Evolutionary conservation across 2,329 filamentous ascomycete genomes (phyloP).

Genomic region (Thelonectria discophora): DNA sequence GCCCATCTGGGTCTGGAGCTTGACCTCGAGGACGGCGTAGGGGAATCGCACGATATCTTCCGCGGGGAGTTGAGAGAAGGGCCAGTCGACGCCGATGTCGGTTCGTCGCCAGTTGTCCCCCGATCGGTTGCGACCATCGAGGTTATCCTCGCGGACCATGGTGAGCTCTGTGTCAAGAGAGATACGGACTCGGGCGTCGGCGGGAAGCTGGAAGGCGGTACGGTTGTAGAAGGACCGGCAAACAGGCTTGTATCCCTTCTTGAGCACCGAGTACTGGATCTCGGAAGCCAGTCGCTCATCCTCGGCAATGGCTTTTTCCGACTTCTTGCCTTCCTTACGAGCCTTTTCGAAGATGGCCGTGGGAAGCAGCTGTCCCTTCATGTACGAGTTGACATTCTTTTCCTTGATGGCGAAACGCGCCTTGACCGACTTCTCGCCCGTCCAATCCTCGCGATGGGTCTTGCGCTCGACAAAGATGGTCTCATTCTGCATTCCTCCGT

Average conservation of each 20-base stretch:
- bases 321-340: slow-evolving; percentile 93
- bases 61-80: slow-evolving; percentile 86
- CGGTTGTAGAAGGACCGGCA: slow-evolving; percentile 98
- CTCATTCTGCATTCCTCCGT: slow-evolving; percentile 94
- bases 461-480: slow-evolving; percentile 98
- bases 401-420: slow-evolving; percentile 95
- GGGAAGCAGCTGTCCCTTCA: slow-evolving; percentile 85
- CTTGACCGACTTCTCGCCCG: slow-evolving; percentile 98
- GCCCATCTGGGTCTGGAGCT: slow-evolving; percentile 94
- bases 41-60: slow-evolving; percentile 92
- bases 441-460: slow-evolving; percentile 99
- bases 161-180: slow-evolving; percentile 96
- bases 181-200: slow-evolving; percentile 94
- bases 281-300: slow-evolving; percentile 90
- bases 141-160: slow-evolving; percentile 94
- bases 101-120: slow-evolving; percentile 95
- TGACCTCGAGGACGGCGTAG: slow-evolving; percentile 96
- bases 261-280: slow-evolving; percentile 91
- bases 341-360: slow-evolving; percentile 95
- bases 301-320: slow-evolving; percentile 88
- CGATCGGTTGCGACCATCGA: slow-evolving; percentile 78
- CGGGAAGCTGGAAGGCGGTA: slow-evolving; percentile 95
- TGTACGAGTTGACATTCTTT: slow-evolving; percentile 94
- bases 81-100: slow-evolving; percentile 97
- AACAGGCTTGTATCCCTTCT: slow-evolving; percentile 86